Conservation (phyloP, 345 rosid species). For the Streptanthus diversifolius region DNA sequence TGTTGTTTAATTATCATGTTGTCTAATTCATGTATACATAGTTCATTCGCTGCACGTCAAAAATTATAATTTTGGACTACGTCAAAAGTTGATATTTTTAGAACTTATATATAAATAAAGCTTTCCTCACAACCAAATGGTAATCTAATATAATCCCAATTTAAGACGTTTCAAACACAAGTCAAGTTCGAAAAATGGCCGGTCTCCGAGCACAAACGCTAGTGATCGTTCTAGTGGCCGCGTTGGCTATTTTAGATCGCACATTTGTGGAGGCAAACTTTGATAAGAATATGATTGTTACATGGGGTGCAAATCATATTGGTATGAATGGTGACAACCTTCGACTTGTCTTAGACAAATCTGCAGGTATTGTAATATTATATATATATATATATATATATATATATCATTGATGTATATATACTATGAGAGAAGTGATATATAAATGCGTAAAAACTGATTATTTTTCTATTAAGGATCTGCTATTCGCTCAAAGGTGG, state of each 20-base stretch:
- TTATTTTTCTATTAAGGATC: slow-evolving; percentile 36
- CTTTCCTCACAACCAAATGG: neutral
- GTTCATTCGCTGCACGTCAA: slow-evolving; percentile 29
- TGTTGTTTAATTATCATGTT: neutral
- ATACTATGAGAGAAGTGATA: neutral
- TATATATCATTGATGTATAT: neutral
- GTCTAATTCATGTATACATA: slow-evolving; percentile 12
- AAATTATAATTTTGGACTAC: neutral
- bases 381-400: too few relatives aligned
- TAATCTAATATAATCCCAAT: neutral
- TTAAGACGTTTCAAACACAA: slow-evolving; percentile 1
- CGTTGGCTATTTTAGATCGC: slow-evolving; percentile 36
- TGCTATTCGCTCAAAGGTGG: slow-evolving; percentile 47
- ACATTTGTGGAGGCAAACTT: slow-evolving; percentile 41
- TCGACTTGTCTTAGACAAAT: slow-evolving; percentile 55
- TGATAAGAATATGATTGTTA: slow-evolving; percentile 48
- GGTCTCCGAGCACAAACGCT: slow-evolving; percentile 18
- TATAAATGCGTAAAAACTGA: neutral
- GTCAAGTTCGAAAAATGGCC: slow-evolving; percentile 40
- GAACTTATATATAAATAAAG: slow-evolving; percentile 11
- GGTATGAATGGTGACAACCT: slow-evolving; percentile 38
- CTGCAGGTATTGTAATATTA: slow-evolving; percentile 39
- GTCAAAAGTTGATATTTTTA: neutral
- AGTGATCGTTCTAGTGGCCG: slow-evolving; percentile 30
- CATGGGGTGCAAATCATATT: slow-evolving; percentile 54